Conservation (phyloP, 1,284 basidiomycete genomes). For the Rhodotorula sp. region DNA sequence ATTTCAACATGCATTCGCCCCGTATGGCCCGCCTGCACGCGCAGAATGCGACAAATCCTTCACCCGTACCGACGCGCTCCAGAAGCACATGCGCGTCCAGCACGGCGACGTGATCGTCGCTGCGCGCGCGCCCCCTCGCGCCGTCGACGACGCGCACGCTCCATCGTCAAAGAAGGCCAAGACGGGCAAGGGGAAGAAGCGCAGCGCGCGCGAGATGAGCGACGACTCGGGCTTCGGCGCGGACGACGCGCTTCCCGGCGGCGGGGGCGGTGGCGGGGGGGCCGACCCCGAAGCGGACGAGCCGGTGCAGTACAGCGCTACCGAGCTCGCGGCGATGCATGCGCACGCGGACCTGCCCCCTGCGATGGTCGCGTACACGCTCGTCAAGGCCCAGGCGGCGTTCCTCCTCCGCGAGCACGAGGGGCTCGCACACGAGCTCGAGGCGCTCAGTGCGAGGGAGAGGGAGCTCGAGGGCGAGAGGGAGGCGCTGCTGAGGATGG, state of each 20-base stretch:
- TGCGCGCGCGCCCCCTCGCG: constrained; percentile 15
- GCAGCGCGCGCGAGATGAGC: constrained; percentile 8
- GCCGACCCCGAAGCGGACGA: constrained; percentile 55
- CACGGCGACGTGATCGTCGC: constrained; percentile 56
- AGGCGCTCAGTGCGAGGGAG: constrained; percentile 60
- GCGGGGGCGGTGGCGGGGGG: constrained; percentile 58
- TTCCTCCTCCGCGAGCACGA: constrained; percentile 66
- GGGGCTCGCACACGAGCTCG: constrained; percentile 64
- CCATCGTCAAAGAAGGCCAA: not conserved
- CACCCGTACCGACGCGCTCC: constrained; percentile 84
- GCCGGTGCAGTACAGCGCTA: constrained; percentile 55
- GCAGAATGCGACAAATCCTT: constrained; percentile 90
- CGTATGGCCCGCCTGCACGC: no score
- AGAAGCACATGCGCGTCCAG: constrained; percentile 85
- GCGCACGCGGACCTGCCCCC: constrained; percentile 27
- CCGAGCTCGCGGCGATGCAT: constrained; percentile 25
- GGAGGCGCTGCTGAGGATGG: constrained; percentile 60
- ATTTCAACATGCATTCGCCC: no score
- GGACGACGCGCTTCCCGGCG: constrained; percentile 53
- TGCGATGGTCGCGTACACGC: constrained; percentile 59
- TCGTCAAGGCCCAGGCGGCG: constrained; percentile 71
- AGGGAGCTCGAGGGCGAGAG: constrained; percentile 59
- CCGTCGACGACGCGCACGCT: not conserved
- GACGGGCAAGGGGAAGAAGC: constrained; percentile 22
- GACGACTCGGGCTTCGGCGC: constrained; percentile 8